phyloP scores from a whole-genome alignment of 805 yeast genomes.

The Vanderwaltozyma yarrowii region DNA sequence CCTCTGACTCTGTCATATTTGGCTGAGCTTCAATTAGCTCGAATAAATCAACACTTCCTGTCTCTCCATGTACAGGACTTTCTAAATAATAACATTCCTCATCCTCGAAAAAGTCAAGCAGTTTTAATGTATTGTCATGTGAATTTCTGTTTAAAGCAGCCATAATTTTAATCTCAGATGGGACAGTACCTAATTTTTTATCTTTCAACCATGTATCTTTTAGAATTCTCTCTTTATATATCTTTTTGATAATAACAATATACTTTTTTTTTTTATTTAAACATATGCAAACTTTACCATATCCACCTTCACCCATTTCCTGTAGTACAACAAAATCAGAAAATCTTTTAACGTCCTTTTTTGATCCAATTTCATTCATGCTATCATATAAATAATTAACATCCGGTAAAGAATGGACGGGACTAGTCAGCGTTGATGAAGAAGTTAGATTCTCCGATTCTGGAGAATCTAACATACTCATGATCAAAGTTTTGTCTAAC shows the following conservation, averaged over 20 bases:
- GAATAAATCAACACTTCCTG: slow-evolving; percentile 82
- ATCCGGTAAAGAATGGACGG: slow-evolving; percentile 47
- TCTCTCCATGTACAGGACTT: slow-evolving; percentile 82
- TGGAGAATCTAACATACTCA: not conserved
- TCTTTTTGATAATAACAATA: slow-evolving; percentile 74
- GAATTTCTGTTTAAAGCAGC: slow-evolving; percentile 60
- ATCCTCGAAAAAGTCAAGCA: slow-evolving; percentile 89
- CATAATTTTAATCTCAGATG: slow-evolving; percentile 88
- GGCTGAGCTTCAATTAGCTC: slow-evolving; percentile 80
- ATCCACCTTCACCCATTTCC: slow-evolving; percentile 91
- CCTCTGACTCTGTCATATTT: slow-evolving; percentile 66
- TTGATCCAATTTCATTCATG: slow-evolving; percentile 40
- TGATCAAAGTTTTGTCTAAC: not conserved
- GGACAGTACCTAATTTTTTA: slow-evolving; percentile 78
- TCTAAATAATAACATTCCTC: slow-evolving; percentile 79
- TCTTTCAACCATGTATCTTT: slow-evolving; percentile 98
- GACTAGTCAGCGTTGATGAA: no score
- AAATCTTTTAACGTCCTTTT: slow-evolving; percentile 59
- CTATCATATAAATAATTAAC: slow-evolving; percentile 34
- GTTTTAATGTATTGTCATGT: slow-evolving; percentile 76
- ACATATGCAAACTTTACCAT: slow-evolving; percentile 82
- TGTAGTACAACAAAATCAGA: slow-evolving; percentile 59
- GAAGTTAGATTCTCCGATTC: not conserved
- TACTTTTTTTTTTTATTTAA: slow-evolving; percentile 52
- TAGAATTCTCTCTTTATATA: slow-evolving; percentile 79